phyloP scores from a whole-genome alignment of 1,284 basidiomycete species.

The Ganoderma resinaceum region DNA sequence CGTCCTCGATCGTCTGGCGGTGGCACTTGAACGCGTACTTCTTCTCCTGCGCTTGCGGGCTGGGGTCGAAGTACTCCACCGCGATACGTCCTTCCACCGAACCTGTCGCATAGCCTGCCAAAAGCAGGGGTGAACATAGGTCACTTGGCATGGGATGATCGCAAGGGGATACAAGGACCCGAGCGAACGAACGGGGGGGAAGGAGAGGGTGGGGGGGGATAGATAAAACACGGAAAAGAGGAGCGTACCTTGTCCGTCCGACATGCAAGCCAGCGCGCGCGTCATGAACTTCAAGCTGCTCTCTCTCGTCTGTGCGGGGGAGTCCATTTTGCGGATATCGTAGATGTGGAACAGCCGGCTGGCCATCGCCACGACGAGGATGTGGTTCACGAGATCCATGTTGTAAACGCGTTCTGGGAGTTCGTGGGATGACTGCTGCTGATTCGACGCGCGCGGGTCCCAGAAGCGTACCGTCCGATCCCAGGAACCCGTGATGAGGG shows the following conservation, averaged over 20 bases:
- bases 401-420: constrained; percentile 88
- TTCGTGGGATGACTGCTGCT: constrained; percentile 67
- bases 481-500: constrained; percentile 89
- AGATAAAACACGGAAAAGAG: neutral
- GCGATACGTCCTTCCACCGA: constrained; percentile 97
- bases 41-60: constrained; percentile 77
- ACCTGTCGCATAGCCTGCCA: constrained; percentile 87
- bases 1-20: constrained; percentile 86
- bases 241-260: constrained; percentile 83
- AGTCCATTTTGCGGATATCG: constrained; percentile 78
- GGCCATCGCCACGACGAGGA: constrained; percentile 90
- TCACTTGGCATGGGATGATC: too few species aligned
- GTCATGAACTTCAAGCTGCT: constrained; percentile 97
- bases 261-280: constrained; percentile 89
- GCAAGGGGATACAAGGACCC: too few species aligned
- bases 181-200: neutral
- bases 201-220: neutral
- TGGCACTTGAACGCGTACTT: constrained; percentile 99
- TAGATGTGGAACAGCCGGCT: constrained; percentile 90
- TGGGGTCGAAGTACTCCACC: constrained; percentile 95
- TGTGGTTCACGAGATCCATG: constrained; percentile 76
- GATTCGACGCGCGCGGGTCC: constrained; percentile 73
- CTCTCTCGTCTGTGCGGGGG: constrained; percentile 82
- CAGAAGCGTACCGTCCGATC: constrained; percentile 89
- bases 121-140: neutral